Base-by-base conservation (phyloP, 306 rosid species). In the Sicyos baderoa region DNA sequence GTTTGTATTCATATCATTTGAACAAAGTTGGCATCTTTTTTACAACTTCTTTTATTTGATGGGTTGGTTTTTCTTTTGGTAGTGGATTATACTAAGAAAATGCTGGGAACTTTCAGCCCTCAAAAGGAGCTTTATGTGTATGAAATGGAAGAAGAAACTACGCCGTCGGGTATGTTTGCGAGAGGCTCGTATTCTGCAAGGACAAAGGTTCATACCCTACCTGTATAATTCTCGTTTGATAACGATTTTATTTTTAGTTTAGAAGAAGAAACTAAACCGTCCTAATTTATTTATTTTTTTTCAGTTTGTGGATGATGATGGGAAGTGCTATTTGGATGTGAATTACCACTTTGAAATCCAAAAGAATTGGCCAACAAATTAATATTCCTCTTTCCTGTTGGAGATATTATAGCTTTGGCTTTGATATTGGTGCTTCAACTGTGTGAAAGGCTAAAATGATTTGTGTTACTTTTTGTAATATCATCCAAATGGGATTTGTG, bases 271-370 rank as follows among this genome's bases (percentile, higher is more conserved):
- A n/a, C n/a, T n/a, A n/a, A n/a, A n/a, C n/a, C n/a, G n/a, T n/a
- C n/a, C n/a, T n/a, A n/a, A n/a, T n/a, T n/a, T n/a, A n/a, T n/a
- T n/a, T n/a, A n/a, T n/a, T n/a, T n/a, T 6, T 15, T 16, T 22
- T 21, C 85, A 91, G 97, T 91, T 88, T 79, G 82, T 87, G 78
- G 97, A 91, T 82, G 97, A 91, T 75, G 97, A 91, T 85, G 81
- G 87, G 50, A 88, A 87, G 77, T 88, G 96, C 86, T 84, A 85
- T 76, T 78, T 91, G 90, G 96, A 91, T 64, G 74, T 78, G 7
- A 82, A 76, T 58, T 91, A 91, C 84, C 71, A 79, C 80, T 91
- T 91, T 73, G 97, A 91, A 63, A 91, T 91, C 75, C 91, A 79
- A 79, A 91, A 87, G 89, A 84, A 79, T 45, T 91, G 96, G 97